Evolutionary conservation across 441 rosid species (phyloP).

Genomic region (Pelargonium exstipulatum): DNA sequence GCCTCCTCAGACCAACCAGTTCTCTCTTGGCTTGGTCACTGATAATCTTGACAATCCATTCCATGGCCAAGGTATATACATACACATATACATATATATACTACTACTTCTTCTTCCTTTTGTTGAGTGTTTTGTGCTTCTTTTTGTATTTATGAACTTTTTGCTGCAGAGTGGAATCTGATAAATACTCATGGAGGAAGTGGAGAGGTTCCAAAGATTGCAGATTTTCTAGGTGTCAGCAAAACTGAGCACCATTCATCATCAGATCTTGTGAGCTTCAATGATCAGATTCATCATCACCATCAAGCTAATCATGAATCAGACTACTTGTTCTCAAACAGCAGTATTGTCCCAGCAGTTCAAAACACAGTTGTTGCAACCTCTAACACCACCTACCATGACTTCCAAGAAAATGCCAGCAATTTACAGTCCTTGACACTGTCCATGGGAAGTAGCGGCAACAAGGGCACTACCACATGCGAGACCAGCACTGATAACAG

Average conservation of each 20-base stretch:
- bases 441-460: constrained; percentile 72
- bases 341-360: constrained; percentile 33
- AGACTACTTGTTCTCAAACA: constrained; percentile 49
- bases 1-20: constrained; percentile 64
- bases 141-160: background rate
- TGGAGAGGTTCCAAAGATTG: constrained; percentile 73
- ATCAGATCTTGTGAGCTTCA: constrained; percentile 59
- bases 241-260: constrained; percentile 58
- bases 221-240: constrained; percentile 90
- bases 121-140: too few species aligned
- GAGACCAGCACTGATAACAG: constrained; percentile 55
- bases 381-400: constrained; percentile 33
- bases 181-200: constrained; percentile 50
- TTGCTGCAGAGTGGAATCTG: constrained; percentile 64
- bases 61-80: constrained; percentile 64
- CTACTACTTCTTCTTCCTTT: too few species aligned
- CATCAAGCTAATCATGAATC: constrained; percentile 39
- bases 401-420: constrained; percentile 57
- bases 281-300: constrained; percentile 10
- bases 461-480: constrained; percentile 34
- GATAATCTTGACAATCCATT: constrained; percentile 74
- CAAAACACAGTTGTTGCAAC: constrained; percentile 42
- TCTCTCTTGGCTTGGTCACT: constrained; percentile 69
- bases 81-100: too few species aligned
- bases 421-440: constrained; percentile 72